Evolutionary conservation across 768 basidiomycete genomes (phyloP).

Genomic region (Paxillus involutus): DNA sequence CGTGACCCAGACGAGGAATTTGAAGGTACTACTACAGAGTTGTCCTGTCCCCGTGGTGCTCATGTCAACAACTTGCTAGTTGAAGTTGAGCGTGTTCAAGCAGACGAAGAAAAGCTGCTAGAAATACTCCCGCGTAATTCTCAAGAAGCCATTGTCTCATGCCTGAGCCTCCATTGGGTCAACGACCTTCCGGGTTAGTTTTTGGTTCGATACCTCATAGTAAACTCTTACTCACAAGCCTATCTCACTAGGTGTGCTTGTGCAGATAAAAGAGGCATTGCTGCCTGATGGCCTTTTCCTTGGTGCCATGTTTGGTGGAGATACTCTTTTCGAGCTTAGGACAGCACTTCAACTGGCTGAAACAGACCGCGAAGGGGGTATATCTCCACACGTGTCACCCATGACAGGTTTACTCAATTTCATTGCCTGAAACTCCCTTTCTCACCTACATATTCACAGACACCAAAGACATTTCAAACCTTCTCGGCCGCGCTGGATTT

Average conservation of each 20-base stretch:
- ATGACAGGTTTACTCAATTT: constrained; percentile 76
- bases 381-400: constrained; percentile 94
- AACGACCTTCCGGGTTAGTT: constrained; percentile 90
- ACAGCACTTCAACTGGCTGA: constrained; percentile 94
- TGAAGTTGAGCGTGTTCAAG: constrained; percentile 70
- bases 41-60: not conserved
- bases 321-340: constrained; percentile 94
- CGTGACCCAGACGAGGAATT: constrained; percentile 80
- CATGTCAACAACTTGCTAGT: constrained; percentile 45
- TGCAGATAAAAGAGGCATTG: constrained; percentile 84
- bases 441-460: constrained; percentile 46
- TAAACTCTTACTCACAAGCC: constrained; percentile 1
- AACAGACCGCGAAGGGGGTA: constrained; percentile 90
- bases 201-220: not conserved
- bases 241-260: constrained; percentile 59
- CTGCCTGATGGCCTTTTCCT: constrained; percentile 93
- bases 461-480: constrained; percentile 88
- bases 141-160: constrained; percentile 91
- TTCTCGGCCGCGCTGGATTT: constrained; percentile 91
- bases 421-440: not conserved
- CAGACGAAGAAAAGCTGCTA: constrained; percentile 83
- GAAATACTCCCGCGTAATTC: constrained; percentile 64
- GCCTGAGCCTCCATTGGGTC: constrained; percentile 92
- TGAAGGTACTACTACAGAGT: constrained; percentile 54
- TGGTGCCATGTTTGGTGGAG: constrained; percentile 93